Evolutionary conservation across 148 eudicot species (phyloP).

Genomic region (Fagopyrum esculentum): DNA sequence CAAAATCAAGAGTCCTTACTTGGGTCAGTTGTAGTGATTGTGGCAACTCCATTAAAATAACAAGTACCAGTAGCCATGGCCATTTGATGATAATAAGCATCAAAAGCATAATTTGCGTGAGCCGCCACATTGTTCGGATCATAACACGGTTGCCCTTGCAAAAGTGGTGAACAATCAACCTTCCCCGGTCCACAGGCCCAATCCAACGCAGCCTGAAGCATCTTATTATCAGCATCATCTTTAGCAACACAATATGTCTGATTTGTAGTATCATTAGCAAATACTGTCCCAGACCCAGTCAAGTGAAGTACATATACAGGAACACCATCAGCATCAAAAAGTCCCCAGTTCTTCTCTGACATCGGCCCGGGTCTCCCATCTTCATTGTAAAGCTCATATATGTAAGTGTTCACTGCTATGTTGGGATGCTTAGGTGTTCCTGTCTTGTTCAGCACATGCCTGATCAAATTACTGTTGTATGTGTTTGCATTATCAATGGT

Average conservation of each 20-base stretch:
- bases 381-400: slow-evolving; percentile 87
- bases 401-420: slow-evolving; percentile 65
- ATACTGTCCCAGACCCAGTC: slow-evolving; percentile 64
- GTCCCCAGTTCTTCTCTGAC: slow-evolving; percentile 96
- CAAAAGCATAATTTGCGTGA: slow-evolving; percentile 82
- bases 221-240: slow-evolving; percentile 61
- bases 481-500: slow-evolving; percentile 76
- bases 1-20: slow-evolving; percentile 32
- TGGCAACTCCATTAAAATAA: slow-evolving; percentile 86
- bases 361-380: slow-evolving; percentile 62
- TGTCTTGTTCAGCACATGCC: slow-evolving; percentile 68
- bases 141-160: slow-evolving; percentile 73
- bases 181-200: slow-evolving; percentile 99
- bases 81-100: slow-evolving; percentile 80
- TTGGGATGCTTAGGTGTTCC: slow-evolving; percentile 97
- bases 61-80: slow-evolving; percentile 83
- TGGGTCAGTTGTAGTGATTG: slow-evolving; percentile 72
- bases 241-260: slow-evolving; percentile 79
- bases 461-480: slow-evolving; percentile 76
- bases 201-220: slow-evolving; percentile 89
- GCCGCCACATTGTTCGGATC: slow-evolving; percentile 70
- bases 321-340: slow-evolving; percentile 63
- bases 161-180: slow-evolving; percentile 67
- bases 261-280: slow-evolving; percentile 87
- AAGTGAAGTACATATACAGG: slow-evolving; percentile 63